These are phyloP conservation scores for Marsdenia floribunda DNA, from an alignment of 257 asterid genomes.

Conservation along the genomic window DNA sequence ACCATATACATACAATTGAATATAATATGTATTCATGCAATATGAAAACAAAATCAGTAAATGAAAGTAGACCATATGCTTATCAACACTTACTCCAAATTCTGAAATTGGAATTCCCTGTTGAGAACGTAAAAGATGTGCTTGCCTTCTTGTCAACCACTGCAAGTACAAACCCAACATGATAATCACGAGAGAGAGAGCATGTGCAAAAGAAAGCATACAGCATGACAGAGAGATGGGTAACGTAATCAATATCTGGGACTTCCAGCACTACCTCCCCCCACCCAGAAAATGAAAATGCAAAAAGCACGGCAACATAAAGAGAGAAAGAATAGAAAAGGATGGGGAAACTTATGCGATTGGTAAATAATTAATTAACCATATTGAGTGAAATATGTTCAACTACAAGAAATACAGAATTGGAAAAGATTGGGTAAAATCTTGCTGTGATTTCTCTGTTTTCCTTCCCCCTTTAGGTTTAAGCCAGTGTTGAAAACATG, in stretches of 20 bases:
- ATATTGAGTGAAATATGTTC: not conserved
- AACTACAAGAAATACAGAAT: slow-evolving; percentile 9
- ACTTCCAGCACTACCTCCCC: not conserved
- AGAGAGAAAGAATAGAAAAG: not conserved
- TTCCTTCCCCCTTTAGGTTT: not conserved
- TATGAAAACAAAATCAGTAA: not conserved
- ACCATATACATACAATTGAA: not conserved
- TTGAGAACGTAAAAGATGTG: slow-evolving; percentile 79
- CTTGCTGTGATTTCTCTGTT: not conserved
- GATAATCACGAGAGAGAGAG: not conserved
- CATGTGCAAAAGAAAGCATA: not conserved
- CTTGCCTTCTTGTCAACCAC: slow-evolving; percentile 92
- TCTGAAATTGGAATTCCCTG: slow-evolving; percentile 97
- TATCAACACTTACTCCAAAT: slow-evolving; percentile 60
- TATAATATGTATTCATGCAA: not conserved
- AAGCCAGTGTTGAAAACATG: not conserved
- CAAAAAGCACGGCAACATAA: not conserved
- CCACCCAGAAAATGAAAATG: not conserved
- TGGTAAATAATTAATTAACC: not conserved
- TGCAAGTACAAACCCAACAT: slow-evolving; percentile 28
- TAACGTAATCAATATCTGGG: not conserved
- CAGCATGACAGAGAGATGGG: not conserved
- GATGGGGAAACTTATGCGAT: not conserved
- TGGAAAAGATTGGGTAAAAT: not conserved
- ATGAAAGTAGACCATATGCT: not conserved